Evolutionary conservation across 202 grass and related monocot genomes (phyloP).

Genomic region (Setaria viridis): DNA sequence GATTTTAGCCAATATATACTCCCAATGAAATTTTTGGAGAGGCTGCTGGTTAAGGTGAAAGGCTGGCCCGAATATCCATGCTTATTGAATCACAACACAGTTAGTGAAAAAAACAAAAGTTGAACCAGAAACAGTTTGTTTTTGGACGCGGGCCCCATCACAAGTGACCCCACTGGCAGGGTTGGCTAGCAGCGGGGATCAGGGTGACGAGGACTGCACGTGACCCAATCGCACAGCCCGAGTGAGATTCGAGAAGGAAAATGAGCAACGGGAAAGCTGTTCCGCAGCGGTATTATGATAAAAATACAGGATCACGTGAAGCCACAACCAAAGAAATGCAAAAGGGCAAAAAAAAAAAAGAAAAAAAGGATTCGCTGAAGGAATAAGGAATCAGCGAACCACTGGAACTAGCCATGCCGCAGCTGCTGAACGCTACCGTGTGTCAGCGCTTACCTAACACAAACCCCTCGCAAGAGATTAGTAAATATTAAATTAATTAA

Average conservation of each 20-base stretch:
- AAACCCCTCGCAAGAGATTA: not conserved
- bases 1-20: no score
- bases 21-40: no score
- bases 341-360: not conserved
- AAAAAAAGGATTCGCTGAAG: not conserved
- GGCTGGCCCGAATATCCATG: no score
- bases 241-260: not conserved
- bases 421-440: not conserved
- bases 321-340: not conserved
- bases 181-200: not conserved
- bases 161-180: not conserved
- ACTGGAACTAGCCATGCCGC: not conserved
- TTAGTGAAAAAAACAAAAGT: no score
- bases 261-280: not conserved
- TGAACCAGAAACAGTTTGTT: no score
- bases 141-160: not conserved
- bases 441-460: not conserved
- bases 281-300: no score
- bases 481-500: not conserved
- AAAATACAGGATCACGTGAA: not conserved
- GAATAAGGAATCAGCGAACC: not conserved
- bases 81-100: no score
- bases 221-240: not conserved
- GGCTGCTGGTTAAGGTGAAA: no score
- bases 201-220: not conserved